These are phyloP conservation scores for Myriangium duriaei DNA, from an alignment of 2,329 filamentous ascomycete genomes.

Conservation along the genomic window DNA sequence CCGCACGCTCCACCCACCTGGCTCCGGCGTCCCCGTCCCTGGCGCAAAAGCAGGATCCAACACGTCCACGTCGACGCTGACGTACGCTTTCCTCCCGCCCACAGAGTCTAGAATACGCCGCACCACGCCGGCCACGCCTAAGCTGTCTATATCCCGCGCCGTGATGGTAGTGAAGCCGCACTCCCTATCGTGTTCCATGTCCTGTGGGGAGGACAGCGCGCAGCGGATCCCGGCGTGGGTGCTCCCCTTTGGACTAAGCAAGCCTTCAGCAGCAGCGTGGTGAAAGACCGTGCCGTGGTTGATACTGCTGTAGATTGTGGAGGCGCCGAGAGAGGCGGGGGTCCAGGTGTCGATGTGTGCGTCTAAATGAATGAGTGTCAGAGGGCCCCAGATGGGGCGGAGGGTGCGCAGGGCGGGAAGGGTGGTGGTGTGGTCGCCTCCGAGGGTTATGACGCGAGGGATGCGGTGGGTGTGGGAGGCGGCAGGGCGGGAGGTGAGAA, in stretches of 20 bases:
- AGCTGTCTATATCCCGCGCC: slow-evolving; percentile 41
- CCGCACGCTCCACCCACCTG: slow-evolving; percentile 49
- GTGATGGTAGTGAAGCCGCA: slow-evolving; percentile 48
- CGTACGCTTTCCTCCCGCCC: slow-evolving; percentile 40
- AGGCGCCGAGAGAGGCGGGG: slow-evolving; percentile 42
- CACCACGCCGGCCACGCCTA: slow-evolving; percentile 37
- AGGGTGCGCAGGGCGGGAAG: slow-evolving; percentile 40
- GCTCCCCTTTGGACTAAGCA: slow-evolving; percentile 44
- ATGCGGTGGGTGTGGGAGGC: slow-evolving; percentile 30
- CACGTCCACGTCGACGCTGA: slow-evolving; percentile 45
- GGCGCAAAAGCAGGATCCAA: slow-evolving; percentile 43
- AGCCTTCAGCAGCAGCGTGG: slow-evolving; percentile 50
- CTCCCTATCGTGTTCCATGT: slow-evolving; percentile 43
- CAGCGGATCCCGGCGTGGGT: slow-evolving; percentile 51
- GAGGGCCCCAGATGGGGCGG: slow-evolving; percentile 38
- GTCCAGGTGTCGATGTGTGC: slow-evolving; percentile 46
- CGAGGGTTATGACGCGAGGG: slow-evolving; percentile 41
- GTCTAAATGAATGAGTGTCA: slow-evolving; percentile 48
- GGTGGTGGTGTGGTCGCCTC: slow-evolving; percentile 46
- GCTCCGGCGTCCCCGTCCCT: slow-evolving; percentile 49
- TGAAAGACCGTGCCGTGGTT: slow-evolving; percentile 50
- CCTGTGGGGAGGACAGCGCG: slow-evolving; percentile 38
- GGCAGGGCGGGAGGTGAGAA: slow-evolving; percentile 32
- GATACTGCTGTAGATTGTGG: slow-evolving; percentile 46
- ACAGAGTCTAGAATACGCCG: slow-evolving; percentile 39